Evolutionary conservation across 495 filamentous ascomycete genomes (phyloP), one percentile per base, ranked within the genome.

Genomic region (Neurospora sp.): DNA sequence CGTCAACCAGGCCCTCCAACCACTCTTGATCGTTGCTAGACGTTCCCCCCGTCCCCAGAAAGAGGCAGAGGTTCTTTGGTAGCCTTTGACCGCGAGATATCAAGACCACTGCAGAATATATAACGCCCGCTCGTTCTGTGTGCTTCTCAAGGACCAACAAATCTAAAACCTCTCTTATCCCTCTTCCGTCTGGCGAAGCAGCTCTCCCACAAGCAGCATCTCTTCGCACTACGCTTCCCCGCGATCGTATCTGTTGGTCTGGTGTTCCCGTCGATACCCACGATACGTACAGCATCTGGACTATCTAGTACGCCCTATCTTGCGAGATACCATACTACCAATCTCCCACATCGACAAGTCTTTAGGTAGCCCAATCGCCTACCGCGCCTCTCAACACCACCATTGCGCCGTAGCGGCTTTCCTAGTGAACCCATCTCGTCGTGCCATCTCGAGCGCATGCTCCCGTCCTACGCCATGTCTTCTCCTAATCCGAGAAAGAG

Each of bases 401-500:
- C 53, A 61, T 61, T 61, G 53, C 53, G 53, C 27, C 53, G 53
- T 65, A 65, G 53, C 8, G 53, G 53, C 53, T 70, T 27, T 69
- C 39, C n/a, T n/a, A 44, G 61, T 69, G 38, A 59, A 59, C 40
- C 44, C 6, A 35, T 65, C 27, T 65, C 27, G 53, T 65, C 53
- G 53, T 65, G 27, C 53, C 53, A 65, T 65, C 53, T 68, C 47
- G 41, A 39, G 71, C 77, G 42, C 73, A 80, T 81, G 80, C 78
- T 80, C 71, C 75, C 74, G 53, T 71, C 81, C 74, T 65, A 65
- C 53, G 78, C 77, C 78, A 85, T 85, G 83, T 81, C 86, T 79
- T 78, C 81, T 68, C 82, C 85, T 38, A 88, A 87, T 72, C 76
- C 87, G 69, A 86, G 91, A 81, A 95, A 95, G 83, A 86, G 93